A percentile compares a stretch with the other conserved stretches of the same genome.
Conservation (phyloP, 805 yeast species). For the Hanseniaspora singularis region DNA sequence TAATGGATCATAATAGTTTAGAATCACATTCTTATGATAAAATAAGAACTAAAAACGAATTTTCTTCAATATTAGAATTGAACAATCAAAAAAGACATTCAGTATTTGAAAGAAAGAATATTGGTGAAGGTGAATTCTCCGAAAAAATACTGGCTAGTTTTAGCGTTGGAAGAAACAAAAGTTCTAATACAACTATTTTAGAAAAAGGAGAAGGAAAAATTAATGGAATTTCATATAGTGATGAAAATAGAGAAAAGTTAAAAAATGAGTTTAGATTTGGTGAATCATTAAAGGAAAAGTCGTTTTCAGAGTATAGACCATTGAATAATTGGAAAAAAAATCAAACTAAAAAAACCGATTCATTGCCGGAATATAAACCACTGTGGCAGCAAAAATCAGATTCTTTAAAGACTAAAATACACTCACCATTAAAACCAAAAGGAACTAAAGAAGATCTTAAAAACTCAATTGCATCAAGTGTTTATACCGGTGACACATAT, state of each 20-base stretch:
- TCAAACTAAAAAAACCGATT: not conserved
- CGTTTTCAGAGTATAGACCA: constrained; percentile 6
- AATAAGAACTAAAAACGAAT: not conserved
- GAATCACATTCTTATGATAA: not conserved
- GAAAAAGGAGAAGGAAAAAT: constrained; percentile 1
- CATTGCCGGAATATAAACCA: not conserved
- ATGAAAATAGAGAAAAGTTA: too few relatives aligned
- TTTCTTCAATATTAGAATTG: not conserved
- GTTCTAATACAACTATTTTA: not conserved
- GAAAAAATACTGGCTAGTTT: constrained; percentile 5
- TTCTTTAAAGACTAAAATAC: not conserved
- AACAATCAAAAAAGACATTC: not conserved
- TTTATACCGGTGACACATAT: constrained; percentile 16
- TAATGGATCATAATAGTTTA: not conserved
- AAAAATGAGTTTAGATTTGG: constrained; percentile 5
- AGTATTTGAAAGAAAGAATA: not conserved
- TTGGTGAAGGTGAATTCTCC: not conserved
- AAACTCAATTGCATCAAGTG: not conserved
- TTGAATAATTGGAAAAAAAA: constrained; percentile 8
- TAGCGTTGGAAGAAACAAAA: constrained; percentile 10
- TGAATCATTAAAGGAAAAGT: not conserved
- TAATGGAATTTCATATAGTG: too few relatives aligned
- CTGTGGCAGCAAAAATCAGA: not conserved
- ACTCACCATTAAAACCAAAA: not conserved
- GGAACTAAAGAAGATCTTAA: not conserved